Base-by-base conservation (phyloP, 345 rosid genomes). In the Hibiscus tridactylites region DNA sequence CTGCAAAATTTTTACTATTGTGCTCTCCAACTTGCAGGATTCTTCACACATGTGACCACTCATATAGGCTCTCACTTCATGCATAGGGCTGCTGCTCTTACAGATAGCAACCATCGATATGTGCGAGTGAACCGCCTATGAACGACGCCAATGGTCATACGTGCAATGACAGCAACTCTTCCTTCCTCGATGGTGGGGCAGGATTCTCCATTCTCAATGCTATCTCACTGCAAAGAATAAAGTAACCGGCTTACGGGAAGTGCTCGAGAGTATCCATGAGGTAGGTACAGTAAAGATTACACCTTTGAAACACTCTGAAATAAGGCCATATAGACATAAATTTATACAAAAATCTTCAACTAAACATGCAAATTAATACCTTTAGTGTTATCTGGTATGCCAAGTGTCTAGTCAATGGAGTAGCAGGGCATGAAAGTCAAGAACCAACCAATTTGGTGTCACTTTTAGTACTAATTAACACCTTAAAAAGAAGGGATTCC, bases 11-110 rank as follows among this genome's bases (percentile, higher is more conserved):
- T 78, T 54, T 67, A 26, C 59, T 56, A 63, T 56, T 81, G 83
- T 8, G 74, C 83, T 82, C 53, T 15, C 83, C 82, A 79, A 73
- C 75, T 81, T 74, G 74, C 39, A 71, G 2, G 84, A 83, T 82
- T 81, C 70, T 65, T 44, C 70, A 50, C 35, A 44, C 70, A 65
- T 44, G 53, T 65, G 53, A 65, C 47, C 61, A 69, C 35, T 50
- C 19, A 26, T 44, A 37, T 16, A 54, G 49, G 24, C 11, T 42
- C 71, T 65, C 46, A 59, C 46, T 49, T 49, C n/a, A 12, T 49
- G 53, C 53, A 12, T 1, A 61, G 52, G 59, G 58, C 58, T 28
- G 33, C 58, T 68, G 9, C 28, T 16, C 9, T 31, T 53, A 31
- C 10, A 10, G 69, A 21, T 63, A 37, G 49, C 46, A 12, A 6